A percentile compares a stretch with the other conserved stretches of the same genome.
phyloP scores from a whole-genome alignment of 441 rosid genomes.

The Biscutella auriculata region DNA sequence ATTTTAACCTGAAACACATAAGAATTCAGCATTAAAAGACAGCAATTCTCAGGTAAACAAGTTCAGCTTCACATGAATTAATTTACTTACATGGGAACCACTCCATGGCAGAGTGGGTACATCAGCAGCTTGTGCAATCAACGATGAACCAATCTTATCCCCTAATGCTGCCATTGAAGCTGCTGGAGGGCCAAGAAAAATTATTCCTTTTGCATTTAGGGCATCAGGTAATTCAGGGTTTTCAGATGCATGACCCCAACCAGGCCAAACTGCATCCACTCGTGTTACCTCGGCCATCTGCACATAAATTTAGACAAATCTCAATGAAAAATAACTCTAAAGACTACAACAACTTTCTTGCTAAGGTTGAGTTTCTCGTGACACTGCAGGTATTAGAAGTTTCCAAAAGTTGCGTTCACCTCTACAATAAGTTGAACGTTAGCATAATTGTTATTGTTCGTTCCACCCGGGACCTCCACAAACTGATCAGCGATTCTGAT shows the following conservation, averaged over 20 bases:
- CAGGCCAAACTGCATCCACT: slow-evolving; percentile 99
- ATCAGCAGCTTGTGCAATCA: slow-evolving; percentile 98
- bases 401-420: slow-evolving; percentile 32
- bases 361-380: background rate
- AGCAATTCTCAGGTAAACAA: slow-evolving; percentile 1
- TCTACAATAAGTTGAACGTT: slow-evolving; percentile 98
- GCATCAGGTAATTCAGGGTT: slow-evolving; percentile 98
- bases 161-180: slow-evolving; percentile 94
- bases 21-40: slow-evolving; percentile 14
- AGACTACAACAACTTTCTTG: background rate
- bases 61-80: background rate
- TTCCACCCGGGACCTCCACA: slow-evolving; percentile 99
- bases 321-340: background rate
- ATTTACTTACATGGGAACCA: slow-evolving; percentile 76
- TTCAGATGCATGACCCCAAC: slow-evolving; percentile 99
- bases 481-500: slow-evolving; percentile 98
- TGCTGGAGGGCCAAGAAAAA: slow-evolving; percentile 95
- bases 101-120: slow-evolving; percentile 99
- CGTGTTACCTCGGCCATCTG: slow-evolving; percentile 97
- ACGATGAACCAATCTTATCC: slow-evolving; percentile 97
- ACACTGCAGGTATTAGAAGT: background rate
- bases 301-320: slow-evolving; percentile 15
- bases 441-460: slow-evolving; percentile 97
- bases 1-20: slow-evolving; percentile 64
- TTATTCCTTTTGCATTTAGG: slow-evolving; percentile 64